Conservation (phyloP, 2,329 filamentous ascomycete genomes). For the Fusarium sp. region DNA sequence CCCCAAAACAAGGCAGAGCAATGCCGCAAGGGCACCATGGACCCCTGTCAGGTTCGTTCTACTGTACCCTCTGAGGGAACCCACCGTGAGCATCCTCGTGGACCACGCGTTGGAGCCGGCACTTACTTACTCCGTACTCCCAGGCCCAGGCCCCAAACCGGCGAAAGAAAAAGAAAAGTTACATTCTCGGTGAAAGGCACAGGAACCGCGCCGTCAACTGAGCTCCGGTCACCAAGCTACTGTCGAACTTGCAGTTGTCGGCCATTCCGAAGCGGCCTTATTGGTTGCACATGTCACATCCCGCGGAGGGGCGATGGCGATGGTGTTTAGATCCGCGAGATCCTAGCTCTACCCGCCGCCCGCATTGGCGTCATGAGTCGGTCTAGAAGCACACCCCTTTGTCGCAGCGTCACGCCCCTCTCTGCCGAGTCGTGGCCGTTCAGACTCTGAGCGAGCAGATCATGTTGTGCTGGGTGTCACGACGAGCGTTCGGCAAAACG, state of each 20-base stretch:
- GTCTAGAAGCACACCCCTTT: constrained; percentile 15
- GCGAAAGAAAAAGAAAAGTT: constrained; percentile 35
- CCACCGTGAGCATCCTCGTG: neutral
- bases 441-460: neutral
- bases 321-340: constrained; percentile 41
- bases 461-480: constrained; percentile 23
- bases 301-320: constrained; percentile 34
- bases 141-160: constrained; percentile 3
- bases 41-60: neutral
- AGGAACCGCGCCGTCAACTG: constrained; percentile 8
- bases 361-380: constrained; percentile 16
- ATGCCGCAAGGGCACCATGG: neutral
- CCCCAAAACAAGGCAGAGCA: neutral
- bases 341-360: constrained; percentile 34
- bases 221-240: constrained; percentile 9
- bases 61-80: neutral
- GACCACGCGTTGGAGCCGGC: constrained; percentile 1
- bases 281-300: constrained; percentile 41
- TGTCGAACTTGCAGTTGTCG: constrained; percentile 21
- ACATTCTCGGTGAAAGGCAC: constrained; percentile 7
- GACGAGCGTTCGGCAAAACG: constrained; percentile 26
- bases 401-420: neutral
- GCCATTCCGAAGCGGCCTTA: constrained; percentile 37
- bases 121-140: neutral
- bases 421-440: constrained; percentile 14